Evolutionary conservation across 768 basidiomycete species (phyloP), one percentile per base, ranked within the genome.

Genomic region (Amanita polypyramis): DNA sequence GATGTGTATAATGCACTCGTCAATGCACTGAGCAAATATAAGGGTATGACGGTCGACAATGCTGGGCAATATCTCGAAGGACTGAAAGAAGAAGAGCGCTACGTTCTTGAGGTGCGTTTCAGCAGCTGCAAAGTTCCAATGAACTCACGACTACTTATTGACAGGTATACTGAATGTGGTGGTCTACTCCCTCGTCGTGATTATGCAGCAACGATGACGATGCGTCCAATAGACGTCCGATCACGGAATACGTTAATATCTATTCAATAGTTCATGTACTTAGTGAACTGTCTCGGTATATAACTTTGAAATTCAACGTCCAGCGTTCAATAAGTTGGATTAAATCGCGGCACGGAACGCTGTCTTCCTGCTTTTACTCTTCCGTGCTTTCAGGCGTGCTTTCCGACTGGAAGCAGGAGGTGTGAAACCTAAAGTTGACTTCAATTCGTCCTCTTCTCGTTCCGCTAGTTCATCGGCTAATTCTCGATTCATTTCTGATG

Each of bases 1-100:
- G 96, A 98, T 59, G 92, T 99, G 4, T 95, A 88, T 58, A 85
- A 95, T 64, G 89, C 96, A 0, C 72, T 99, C 42, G 83, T 94
- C 17, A 79, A 79, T 15, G 86, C 91, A 2, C 68, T 97, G 52
- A 75, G 75, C 21, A 79, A 80, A 60, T 80, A 82, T 58, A 80
- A 82, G 51, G 80, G 80, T 12, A 69, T 77, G 60, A 74, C 79
- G 10, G 66, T 71, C 38, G 72, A 76, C 47, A 62, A 70, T 32
- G 96, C 95, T 2, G 88, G 83, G 33, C 77, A 76, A 45, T 92
- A 82, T 62, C 68, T 99, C 23, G 94, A 98, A 67, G 71, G 80
- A 38, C 65, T 94, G 58, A 96, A 99, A 69, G 95, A 94, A 63
- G 91, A 93, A 57, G 96, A 98, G 65, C 83, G 95, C 38, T 99